phyloP scores from a whole-genome alignment of 441 rosid species.

The Arabidopsis hybrid region DNA sequence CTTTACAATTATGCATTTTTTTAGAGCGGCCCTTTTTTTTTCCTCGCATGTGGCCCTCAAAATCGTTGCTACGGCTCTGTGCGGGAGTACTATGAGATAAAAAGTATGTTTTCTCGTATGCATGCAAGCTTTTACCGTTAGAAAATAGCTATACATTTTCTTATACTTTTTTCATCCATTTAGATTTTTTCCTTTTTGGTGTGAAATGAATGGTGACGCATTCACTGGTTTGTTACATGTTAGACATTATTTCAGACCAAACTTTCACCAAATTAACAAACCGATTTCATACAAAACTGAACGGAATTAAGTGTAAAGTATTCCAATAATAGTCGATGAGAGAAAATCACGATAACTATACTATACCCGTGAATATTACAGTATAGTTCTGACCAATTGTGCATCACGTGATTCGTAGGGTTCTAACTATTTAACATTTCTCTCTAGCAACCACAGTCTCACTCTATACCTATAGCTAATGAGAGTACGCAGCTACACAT shows the following conservation, averaged over 20 bases:
- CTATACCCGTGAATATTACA: constrained; percentile 17
- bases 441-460: constrained; percentile 5
- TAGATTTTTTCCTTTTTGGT: not conserved
- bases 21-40: too few relatives aligned
- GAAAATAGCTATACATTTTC: not conserved
- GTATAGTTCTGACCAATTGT: constrained; percentile 27
- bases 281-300: not conserved
- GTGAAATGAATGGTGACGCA: not conserved
- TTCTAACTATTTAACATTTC: constrained; percentile 11
- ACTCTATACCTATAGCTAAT: constrained; percentile 23
- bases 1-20: too few relatives aligned
- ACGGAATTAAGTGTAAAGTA: constrained; percentile 23
- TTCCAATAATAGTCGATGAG: constrained; percentile 23
- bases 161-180: too few relatives aligned
- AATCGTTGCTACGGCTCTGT: too few relatives aligned
- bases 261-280: constrained; percentile 27
- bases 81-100: too few relatives aligned
- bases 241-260: constrained; percentile 1
- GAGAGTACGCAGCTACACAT: constrained; percentile 4
- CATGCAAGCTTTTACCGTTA: not conserved
- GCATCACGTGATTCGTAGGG: constrained; percentile 30
- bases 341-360: constrained; percentile 5
- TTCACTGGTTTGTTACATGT: not conserved
- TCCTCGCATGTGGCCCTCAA: too few relatives aligned
- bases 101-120: not conserved